phyloP scores from a whole-genome alignment of 2,329 filamentous ascomycete genomes.

The Thyridium curvatum region DNA sequence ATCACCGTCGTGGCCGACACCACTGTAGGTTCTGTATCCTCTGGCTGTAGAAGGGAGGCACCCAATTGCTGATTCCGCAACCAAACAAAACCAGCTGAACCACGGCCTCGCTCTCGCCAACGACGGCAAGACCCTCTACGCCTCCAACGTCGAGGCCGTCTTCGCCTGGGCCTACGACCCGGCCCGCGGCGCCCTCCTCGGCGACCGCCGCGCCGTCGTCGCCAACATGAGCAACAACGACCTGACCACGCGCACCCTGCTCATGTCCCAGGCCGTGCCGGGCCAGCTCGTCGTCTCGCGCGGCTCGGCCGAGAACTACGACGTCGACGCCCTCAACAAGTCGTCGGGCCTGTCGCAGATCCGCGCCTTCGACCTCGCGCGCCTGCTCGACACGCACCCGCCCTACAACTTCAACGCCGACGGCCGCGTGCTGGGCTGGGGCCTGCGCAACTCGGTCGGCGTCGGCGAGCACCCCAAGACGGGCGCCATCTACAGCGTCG shows the following conservation, averaged over 20 bases:
- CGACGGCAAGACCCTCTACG: slow-evolving; percentile 40
- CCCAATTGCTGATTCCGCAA: too few species aligned
- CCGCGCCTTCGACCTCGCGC: slow-evolving; percentile 35
- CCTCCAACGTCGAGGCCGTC: slow-evolving; percentile 46
- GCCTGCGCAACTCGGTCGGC: slow-evolving; percentile 61
- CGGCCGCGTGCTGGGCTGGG: slow-evolving; percentile 55
- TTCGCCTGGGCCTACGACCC: slow-evolving; percentile 57
- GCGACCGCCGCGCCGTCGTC: slow-evolving; percentile 37
- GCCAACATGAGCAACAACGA: slow-evolving; percentile 41
- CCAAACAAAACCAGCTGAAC: slow-evolving; percentile 28
- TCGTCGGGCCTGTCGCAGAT: slow-evolving; percentile 53
- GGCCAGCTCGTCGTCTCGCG: slow-evolving; percentile 52
- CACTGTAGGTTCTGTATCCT: slow-evolving; percentile 19
- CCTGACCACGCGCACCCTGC: slow-evolving; percentile 57
- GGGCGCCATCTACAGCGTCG: slow-evolving; percentile 53
- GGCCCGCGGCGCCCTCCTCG: slow-evolving; percentile 31
- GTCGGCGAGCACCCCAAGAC: slow-evolving; percentile 54
- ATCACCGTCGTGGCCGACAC: slow-evolving; percentile 27
- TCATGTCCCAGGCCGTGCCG: slow-evolving; percentile 44
- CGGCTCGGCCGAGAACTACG: slow-evolving; percentile 45
- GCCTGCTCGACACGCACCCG: slow-evolving; percentile 15
- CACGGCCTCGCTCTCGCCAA: slow-evolving; percentile 41
- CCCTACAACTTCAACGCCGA: slow-evolving; percentile 41
- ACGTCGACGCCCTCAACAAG: slow-evolving; percentile 35
- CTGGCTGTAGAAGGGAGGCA: neutral